Evolutionary conservation across 805 yeast genomes (phyloP), one percentile per base, ranked within the genome.

Genomic region (Scheffersomyces coipomensis): DNA sequence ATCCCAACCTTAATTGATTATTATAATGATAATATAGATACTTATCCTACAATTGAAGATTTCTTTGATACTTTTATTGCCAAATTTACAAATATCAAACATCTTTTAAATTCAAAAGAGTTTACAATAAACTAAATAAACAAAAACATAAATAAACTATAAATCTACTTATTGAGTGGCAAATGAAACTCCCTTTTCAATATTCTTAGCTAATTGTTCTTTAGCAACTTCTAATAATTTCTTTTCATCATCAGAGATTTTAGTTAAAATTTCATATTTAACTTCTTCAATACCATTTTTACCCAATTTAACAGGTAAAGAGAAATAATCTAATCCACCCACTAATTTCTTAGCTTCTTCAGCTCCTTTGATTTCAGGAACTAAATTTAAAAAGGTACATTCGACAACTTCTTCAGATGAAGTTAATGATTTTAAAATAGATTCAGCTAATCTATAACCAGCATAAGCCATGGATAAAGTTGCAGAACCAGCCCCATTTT

Each of bases 401-500:
- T 76, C 78, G 26, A 74, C 66, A 21, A 64, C 58, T 15, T 56
- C 57, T 5, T 51, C 41, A 36, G 57, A 53, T n/a, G 67, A 68
- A 11, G 29, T 38, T 65, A 71, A 62, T 69, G 82, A 76, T 62
- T 74, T 69, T 62, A 85, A 71, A 42, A 85, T 78, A 37, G 83
- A 71, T 55, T 78, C 79, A 37, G 88, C 84, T 52, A 85, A 79
- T 60, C 81, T 78, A 60, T 81, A 85, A 56, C 90, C 91, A 33
- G 91, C 90, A 56, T 81, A 84, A 42, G 91, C 91, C 93, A 85
- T 85, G 23, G 91, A 85, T 55, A 85, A 70, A 34, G 93, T 85
- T 40, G 91, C 91, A 25, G 90, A 83, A 45, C 93, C 93, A 41
- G 85, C 82, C 62, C 93, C 91, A 52, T 81, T 75, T 68, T 85